These are phyloP conservation scores for Aspergillus fumigatiaffinis DNA, from an alignment of 2,329 filamentous ascomycete species.

Conservation along the genomic window DNA sequence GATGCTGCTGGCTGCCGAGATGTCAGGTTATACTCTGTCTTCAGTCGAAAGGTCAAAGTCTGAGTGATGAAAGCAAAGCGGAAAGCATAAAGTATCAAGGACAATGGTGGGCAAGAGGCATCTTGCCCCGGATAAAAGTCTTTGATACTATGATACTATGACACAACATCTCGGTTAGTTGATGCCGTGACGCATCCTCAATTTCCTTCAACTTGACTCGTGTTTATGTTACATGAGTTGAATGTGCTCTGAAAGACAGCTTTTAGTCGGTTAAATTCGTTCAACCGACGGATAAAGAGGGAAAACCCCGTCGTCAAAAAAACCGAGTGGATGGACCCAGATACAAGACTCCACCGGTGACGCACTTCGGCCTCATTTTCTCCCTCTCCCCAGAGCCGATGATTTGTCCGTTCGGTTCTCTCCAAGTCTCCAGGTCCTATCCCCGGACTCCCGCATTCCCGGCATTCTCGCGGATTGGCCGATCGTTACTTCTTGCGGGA, in stretches of 20 bases:
- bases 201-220: background rate
- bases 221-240: background rate
- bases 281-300: constrained; percentile 5
- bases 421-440: constrained; percentile 1
- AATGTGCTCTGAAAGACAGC: no score
- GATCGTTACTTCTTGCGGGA: constrained; percentile 10
- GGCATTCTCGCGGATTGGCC: background rate
- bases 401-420: constrained; percentile 9
- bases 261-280: constrained; percentile 11
- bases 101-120: background rate
- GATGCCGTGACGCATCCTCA: background rate
- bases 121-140: background rate
- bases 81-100: background rate
- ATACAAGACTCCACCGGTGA: constrained; percentile 8
- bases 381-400: constrained; percentile 3
- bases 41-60: no score
- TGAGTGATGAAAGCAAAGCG: no score
- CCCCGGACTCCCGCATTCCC: constrained; percentile 8
- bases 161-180: background rate
- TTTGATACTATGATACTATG: background rate
- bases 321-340: constrained; percentile 13
- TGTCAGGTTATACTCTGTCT: background rate
- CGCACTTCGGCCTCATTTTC: constrained; percentile 1
- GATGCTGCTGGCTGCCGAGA: background rate
- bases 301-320: constrained; percentile 11